phyloP scores from a whole-genome alignment of 2,329 filamentous ascomycete species.

The Erysiphe neolycopersici region DNA sequence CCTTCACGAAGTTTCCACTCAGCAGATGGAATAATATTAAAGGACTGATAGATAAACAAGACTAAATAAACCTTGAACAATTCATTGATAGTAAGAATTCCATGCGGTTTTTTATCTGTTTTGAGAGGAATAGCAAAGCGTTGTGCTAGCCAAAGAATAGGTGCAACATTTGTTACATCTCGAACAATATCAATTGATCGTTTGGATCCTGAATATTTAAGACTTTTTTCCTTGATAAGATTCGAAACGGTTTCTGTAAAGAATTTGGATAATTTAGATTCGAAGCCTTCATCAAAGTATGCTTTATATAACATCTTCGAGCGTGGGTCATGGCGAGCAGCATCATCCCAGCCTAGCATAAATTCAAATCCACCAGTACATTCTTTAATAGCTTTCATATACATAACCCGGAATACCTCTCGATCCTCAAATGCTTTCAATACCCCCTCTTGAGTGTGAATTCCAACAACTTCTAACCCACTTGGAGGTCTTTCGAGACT shows the following conservation, averaged over 20 bases:
- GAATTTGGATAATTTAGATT: slow-evolving; percentile 18
- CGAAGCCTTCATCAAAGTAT: slow-evolving; percentile 18
- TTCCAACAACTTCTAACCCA: slow-evolving; percentile 18
- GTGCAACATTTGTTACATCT: slow-evolving; percentile 29
- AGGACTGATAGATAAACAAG: slow-evolving; percentile 23
- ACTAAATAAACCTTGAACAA: slow-evolving; percentile 20
- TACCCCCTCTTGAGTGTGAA: slow-evolving; percentile 23
- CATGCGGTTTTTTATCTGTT: slow-evolving; percentile 29
- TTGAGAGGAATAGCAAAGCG: slow-evolving; percentile 31
- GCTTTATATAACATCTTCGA: slow-evolving; percentile 19
- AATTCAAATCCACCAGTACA: slow-evolving; percentile 21
- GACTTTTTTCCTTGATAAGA: slow-evolving; percentile 20
- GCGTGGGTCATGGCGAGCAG: slow-evolving; percentile 17
- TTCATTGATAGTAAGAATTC: slow-evolving; percentile 21
- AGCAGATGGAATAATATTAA: slow-evolving; percentile 23
- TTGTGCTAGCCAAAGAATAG: slow-evolving; percentile 24
- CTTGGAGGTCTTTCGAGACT: slow-evolving; percentile 18
- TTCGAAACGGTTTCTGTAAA: slow-evolving; percentile 18
- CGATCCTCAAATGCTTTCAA: slow-evolving; percentile 23
- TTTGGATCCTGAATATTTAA: slow-evolving; percentile 18
- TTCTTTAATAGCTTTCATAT: slow-evolving; percentile 17
- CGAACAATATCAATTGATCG: slow-evolving; percentile 25
- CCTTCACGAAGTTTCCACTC: slow-evolving; percentile 22
- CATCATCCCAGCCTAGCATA: slow-evolving; percentile 20
- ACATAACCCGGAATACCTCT: slow-evolving; percentile 22